Evolutionary conservation across 257 asterid genomes (phyloP).

Genomic region (Jacaranda copaia): DNA sequence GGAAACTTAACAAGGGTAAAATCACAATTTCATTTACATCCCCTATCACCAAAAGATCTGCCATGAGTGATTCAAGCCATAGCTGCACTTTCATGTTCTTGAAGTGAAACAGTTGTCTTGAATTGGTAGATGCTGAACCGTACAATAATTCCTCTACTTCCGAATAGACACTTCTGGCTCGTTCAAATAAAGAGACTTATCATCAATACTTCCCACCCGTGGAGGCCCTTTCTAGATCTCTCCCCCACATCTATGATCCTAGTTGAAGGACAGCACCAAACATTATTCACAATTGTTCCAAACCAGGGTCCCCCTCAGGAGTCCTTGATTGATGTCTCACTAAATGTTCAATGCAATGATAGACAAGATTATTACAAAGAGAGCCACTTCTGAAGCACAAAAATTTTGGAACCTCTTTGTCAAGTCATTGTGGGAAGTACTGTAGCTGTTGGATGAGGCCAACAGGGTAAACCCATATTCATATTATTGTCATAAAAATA

Average conservation of each 20-base stretch:
- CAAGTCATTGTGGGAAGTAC: conserved; percentile 21
- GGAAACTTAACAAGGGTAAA: too few relatives aligned
- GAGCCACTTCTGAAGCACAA: conserved; percentile 26
- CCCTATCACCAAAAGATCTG: too few relatives aligned
- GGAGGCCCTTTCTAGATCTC: too few relatives aligned
- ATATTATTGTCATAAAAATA: conserved; percentile 6
- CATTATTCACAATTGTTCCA: neutral
- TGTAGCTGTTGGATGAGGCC: conserved; percentile 24
- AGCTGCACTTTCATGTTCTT: neutral
- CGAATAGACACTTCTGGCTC: neutral
- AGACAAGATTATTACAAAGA: neutral
- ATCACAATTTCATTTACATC: too few relatives aligned
- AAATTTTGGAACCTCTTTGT: neutral
- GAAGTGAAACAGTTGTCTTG: conserved; percentile 17
- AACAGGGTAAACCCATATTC: conserved; percentile 1
- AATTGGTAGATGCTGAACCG: neutral
- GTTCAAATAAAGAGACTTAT: neutral
- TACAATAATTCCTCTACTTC: neutral
- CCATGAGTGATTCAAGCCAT: too few relatives aligned
- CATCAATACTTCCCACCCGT: neutral
- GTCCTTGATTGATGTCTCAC: neutral
- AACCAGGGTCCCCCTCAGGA: conserved; percentile 1
- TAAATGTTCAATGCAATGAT: neutral
- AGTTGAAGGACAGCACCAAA: neutral
- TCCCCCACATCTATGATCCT: neutral